These are phyloP conservation scores for Fusarium staphyleae DNA, from an alignment of 2,329 filamentous ascomycete species.

Conservation along the genomic window DNA sequence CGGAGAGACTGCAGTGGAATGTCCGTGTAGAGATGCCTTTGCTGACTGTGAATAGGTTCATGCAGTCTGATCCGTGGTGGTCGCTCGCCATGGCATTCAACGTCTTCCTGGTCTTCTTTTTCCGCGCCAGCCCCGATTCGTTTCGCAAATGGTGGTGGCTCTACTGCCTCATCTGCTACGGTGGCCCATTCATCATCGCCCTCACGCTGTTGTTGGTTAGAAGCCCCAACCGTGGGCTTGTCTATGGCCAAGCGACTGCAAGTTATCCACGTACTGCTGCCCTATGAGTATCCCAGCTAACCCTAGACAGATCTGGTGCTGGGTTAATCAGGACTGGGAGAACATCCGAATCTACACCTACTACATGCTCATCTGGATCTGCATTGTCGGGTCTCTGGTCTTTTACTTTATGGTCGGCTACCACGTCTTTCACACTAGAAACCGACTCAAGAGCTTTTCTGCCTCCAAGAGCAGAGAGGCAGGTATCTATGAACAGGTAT, in stretches of 20 bases:
- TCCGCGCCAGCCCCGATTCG: slow-evolving; percentile 66
- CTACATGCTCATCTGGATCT: slow-evolving; percentile 68
- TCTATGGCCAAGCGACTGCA: slow-evolving; percentile 66
- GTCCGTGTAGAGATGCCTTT: neutral
- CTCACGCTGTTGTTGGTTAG: slow-evolving; percentile 68
- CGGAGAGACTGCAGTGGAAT: too few species aligned
- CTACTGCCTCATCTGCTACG: slow-evolving; percentile 75
- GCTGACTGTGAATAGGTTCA: slow-evolving; percentile 62
- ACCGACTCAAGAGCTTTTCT: slow-evolving; percentile 62
- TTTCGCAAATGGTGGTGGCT: slow-evolving; percentile 76
- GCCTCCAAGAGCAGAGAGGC: slow-evolving; percentile 44
- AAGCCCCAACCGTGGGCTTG: slow-evolving; percentile 45
- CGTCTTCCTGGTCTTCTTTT: slow-evolving; percentile 74
- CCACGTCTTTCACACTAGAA: slow-evolving; percentile 65
- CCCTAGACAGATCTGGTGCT: slow-evolving; percentile 64
- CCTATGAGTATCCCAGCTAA: slow-evolving; percentile 5
- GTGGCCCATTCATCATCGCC: slow-evolving; percentile 72
- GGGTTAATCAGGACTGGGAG: slow-evolving; percentile 63
- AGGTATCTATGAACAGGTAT: slow-evolving; percentile 45
- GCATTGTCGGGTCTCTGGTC: slow-evolving; percentile 60
- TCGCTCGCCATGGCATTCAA: slow-evolving; percentile 84
- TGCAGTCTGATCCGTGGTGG: slow-evolving; percentile 79
- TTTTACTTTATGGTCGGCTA: slow-evolving; percentile 66
- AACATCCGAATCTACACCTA: slow-evolving; percentile 66
- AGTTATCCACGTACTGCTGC: slow-evolving; percentile 27